A percentile compares a stretch with the other conserved stretches of the same genome.
Evolutionary conservation across 257 asterid genomes (phyloP).

Genomic region (Gentiana straminea): DNA sequence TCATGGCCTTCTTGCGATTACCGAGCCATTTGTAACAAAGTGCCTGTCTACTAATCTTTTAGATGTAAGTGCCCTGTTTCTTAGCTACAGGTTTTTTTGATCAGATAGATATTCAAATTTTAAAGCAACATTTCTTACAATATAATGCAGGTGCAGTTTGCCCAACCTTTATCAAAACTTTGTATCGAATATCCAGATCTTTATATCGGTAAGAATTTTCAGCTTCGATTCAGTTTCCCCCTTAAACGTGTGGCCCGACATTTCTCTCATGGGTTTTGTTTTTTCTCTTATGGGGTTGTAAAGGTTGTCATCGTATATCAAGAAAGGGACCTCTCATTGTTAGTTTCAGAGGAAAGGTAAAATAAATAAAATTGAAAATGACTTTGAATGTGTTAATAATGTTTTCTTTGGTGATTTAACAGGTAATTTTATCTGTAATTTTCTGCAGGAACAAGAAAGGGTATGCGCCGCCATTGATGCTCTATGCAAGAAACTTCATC

Average conservation of each 20-base stretch:
- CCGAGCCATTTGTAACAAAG: slow-evolving; percentile 53
- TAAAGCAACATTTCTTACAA: neutral
- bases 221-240: neutral
- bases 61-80: slow-evolving; percentile 40
- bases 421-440: slow-evolving; percentile 7
- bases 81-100: too few species aligned
- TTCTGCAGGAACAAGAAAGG: slow-evolving; percentile 48
- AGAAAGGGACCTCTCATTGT: slow-evolving; percentile 58
- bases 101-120: too few species aligned
- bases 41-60: slow-evolving; percentile 38
- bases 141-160: slow-evolving; percentile 52
- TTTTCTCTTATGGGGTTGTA: slow-evolving; percentile 8
- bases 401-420: neutral
- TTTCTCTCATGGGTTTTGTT: neutral
- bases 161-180: slow-evolving; percentile 62
- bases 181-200: slow-evolving; percentile 54
- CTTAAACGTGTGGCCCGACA: neutral
- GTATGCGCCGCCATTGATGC: slow-evolving; percentile 47
- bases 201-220: slow-evolving; percentile 43
- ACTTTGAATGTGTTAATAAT: neutral
- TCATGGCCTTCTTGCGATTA: slow-evolving; percentile 23
- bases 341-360: slow-evolving; percentile 60
- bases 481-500: slow-evolving; percentile 34
- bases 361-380: neutral
- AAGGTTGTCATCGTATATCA: slow-evolving; percentile 57